A percentile compares a stretch with the other conserved stretches of the same genome.
phyloP scores from a whole-genome alignment of 345 rosid genomes.

The Euclidium syriacum region DNA sequence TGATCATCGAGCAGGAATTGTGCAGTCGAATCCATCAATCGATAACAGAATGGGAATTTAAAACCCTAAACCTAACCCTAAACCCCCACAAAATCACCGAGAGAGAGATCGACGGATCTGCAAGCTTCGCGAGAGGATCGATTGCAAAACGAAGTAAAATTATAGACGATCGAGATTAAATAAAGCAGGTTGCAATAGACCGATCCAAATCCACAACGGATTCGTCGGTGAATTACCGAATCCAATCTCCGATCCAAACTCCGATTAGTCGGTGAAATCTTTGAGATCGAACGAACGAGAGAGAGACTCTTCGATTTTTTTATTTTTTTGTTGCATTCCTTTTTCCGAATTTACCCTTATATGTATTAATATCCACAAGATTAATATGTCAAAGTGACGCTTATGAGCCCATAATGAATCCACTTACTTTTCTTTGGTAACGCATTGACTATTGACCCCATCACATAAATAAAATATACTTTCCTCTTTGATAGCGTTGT shows the following conservation, averaged over 20 bases:
- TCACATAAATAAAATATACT: not conserved
- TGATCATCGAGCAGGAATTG: slow-evolving; percentile 88
- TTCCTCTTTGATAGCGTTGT: not conserved
- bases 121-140: slow-evolving; percentile 10
- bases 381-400: not conserved
- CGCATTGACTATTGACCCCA: not conserved
- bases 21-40: slow-evolving; percentile 77
- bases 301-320: not conserved
- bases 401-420: slow-evolving; percentile 17
- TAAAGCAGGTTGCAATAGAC: slow-evolving; percentile 11
- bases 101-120: slow-evolving; percentile 14
- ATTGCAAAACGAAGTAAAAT: not conserved
- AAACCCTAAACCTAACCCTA: slow-evolving; percentile 20
- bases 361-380: not conserved
- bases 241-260: slow-evolving; percentile 11
- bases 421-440: slow-evolving; percentile 9
- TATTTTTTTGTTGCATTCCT: not conserved
- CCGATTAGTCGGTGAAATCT: slow-evolving; percentile 29
- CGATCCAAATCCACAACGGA: slow-evolving; percentile 2
- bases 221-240: slow-evolving; percentile 12
- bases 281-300: slow-evolving; percentile 12
- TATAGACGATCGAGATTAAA: slow-evolving; percentile 1
- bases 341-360: slow-evolving; percentile 21
- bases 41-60: not conserved
- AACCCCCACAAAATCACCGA: slow-evolving; percentile 14